Base-by-base conservation (phyloP, 2,329 filamentous ascomycete genomes). In the Calycina marina region DNA sequence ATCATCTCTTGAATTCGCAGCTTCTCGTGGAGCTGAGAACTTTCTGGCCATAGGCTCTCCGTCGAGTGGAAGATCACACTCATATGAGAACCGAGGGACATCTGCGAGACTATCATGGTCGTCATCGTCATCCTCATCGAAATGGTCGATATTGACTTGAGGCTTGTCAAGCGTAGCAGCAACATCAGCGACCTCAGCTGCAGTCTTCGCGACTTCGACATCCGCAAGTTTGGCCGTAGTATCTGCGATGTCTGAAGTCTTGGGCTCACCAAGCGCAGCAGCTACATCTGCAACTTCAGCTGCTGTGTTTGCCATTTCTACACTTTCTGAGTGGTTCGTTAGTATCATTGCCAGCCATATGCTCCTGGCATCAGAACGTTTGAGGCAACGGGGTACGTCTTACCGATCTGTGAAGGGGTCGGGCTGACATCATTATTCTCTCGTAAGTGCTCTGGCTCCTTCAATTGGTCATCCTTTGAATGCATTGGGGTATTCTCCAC, bases 101-200 rank as follows among this genome's bases (percentile, higher is more conserved):
- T n/a, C n/a, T n/a, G n/a, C n/a, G n/a, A n/a, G n/a, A n/a, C n/a
- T n/a, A n/a, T n/a, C n/a, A n/a, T n/a, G n/a, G n/a, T n/a, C n/a
- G n/a, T n/a, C n/a, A n/a, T n/a, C n/a, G n/a, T n/a, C n/a, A 15
- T 24, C 13, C 18, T 31, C 32, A 18, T 38, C 32, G 3, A 22
- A 22, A 22, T n/a, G 8, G 20, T 9, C 2, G n/a, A 22, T 9
- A 22, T n/a, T 22, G 20, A 22, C 20, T n/a, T 25, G 20, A 5
- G 47, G 39, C 6, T 33, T 25, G 35, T 63, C 59, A 40, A 62
- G 41, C 4, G 43, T 48, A 36, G 56, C 47, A 12, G 62, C 59
- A 15, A 51, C 53, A 33, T 62, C 55, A 13, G 58, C 56, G 18
- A 62, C 59, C 40, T 67, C 62, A 4, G 57, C 58, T 5, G 61